Base-by-base conservation (phyloP, 2,329 filamentous ascomycete species). In the Diaporthe amygdali region DNA sequence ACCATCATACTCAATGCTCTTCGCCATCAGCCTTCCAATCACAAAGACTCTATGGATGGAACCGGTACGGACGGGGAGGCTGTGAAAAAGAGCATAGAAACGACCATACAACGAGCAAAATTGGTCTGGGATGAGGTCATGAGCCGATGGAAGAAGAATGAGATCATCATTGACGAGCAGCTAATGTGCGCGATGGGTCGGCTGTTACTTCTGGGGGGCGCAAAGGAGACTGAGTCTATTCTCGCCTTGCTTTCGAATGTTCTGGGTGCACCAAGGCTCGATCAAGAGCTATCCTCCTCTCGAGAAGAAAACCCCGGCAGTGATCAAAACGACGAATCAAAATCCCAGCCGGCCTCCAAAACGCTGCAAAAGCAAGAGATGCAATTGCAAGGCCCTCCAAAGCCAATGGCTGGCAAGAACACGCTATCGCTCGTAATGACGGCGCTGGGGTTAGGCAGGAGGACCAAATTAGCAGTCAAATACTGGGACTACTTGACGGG, bases 1-100 rank as follows among this genome's bases (percentile, higher is more conserved):
- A 93, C 93, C 0, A 95, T 90, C 55, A 93, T 99, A 72, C 80
- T 99, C 66, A 93, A 95, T 76, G 93, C 92, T 3, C 87, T 98
- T 63, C 88, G 90, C 59, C 81, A 84, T 52, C 79, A 85, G 46
- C 30, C n/a, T 14, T 80, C 83, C 14, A 78, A 81, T 77, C 73
- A 80, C 68, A 74, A 69, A n/a, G 73, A 76, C 3, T 78, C 76
- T 32, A 73, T 72, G 49, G 78, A 76, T 10, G 55, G 70, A 56
- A 46, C 76, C 0, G 71, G 76, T 3, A 76, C 81, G 20, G 77
- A 84, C 70, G 76, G 79, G 27, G 68, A 76, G 10, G 78, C 75
- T 71, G 70, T 75, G 14, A 49, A 74, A 70, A 76, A 78, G 51
- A 80, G 81, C 72, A 79, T 79, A 54, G 78, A 81, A 25, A 83